A percentile compares a stretch with the other conserved stretches of the same genome.
Conservation (phyloP, 2,329 filamentous ascomycete genomes). For the Fusarium piperis region DNA sequence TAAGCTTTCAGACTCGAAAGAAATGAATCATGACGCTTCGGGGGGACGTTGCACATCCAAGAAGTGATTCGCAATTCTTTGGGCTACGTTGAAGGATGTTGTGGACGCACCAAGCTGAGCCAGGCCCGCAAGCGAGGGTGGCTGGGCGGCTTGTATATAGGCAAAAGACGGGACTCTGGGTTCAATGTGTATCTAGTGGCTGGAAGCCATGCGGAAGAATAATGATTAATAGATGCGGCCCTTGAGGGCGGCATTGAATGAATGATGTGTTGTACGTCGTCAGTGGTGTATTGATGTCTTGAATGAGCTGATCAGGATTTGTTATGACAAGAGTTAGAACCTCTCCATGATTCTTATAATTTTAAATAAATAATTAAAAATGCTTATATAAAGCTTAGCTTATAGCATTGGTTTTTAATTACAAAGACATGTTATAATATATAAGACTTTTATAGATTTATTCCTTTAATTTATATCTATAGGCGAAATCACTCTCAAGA, state of each 20-base stretch:
- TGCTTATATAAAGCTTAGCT: too few relatives aligned
- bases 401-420: too few relatives aligned
- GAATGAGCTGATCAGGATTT: neutral
- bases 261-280: neutral
- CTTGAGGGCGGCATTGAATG: conserved; percentile 23
- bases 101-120: neutral
- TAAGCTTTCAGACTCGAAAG: neutral
- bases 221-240: conserved; percentile 43
- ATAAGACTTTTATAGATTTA: too few relatives aligned
- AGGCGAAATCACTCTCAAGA: too few relatives aligned
- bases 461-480: too few relatives aligned
- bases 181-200: conserved; percentile 24
- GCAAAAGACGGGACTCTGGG: conserved; percentile 5
- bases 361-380: too few relatives aligned
- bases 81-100: conserved; percentile 9
- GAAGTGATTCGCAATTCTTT: neutral
- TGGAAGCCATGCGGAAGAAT: conserved; percentile 22
- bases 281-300: neutral
- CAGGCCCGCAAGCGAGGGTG: neutral
- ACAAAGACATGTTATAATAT: too few relatives aligned
- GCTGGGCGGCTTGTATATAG: conserved; percentile 6
- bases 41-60: neutral
- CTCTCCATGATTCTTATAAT: neutral
- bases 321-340: neutral
- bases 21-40: neutral